phyloP scores from a whole-genome alignment of 371 early-diverging fungal species.

The Paraphysoderma sedebokerense region DNA sequence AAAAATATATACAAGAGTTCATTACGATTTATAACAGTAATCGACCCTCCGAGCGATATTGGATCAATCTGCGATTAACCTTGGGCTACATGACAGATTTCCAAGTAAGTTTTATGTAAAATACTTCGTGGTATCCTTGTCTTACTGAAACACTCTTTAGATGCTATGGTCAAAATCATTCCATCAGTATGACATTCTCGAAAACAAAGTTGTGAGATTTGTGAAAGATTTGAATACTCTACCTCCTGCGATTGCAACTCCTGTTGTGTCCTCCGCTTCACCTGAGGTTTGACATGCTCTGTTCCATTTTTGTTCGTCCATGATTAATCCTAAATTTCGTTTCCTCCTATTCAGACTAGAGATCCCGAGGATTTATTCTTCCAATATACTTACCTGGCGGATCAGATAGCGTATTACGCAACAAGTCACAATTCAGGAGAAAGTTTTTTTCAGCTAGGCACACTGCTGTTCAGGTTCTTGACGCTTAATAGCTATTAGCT shows the following conservation, averaged over 20 bases:
- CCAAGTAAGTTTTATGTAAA: constrained; percentile 18
- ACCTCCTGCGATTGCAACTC: no score
- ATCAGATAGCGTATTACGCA: constrained; percentile 44
- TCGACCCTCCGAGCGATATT: constrained; percentile 39
- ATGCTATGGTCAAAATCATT: constrained; percentile 13
- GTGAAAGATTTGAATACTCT: constrained; percentile 30
- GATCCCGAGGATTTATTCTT: constrained; percentile 33
- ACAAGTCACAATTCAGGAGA: constrained; percentile 48
- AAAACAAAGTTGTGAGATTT: constrained; percentile 31
- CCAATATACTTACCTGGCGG: constrained; percentile 41
- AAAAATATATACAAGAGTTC: constrained; percentile 46
- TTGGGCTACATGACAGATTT: constrained; percentile 41
- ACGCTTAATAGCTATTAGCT: no score
- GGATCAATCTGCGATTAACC: constrained; percentile 33
- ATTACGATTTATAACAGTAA: constrained; percentile 41
- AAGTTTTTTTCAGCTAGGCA: constrained; percentile 38
- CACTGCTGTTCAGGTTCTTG: constrained; percentile 34
- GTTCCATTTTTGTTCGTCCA: constrained; percentile 5
- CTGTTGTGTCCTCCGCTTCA: no score
- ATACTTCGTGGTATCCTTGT: neutral
- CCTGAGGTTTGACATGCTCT: constrained; percentile 12
- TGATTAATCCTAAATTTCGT: neutral
- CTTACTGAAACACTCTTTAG: neutral
- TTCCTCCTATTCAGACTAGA: constrained; percentile 9
- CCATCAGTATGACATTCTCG: constrained; percentile 35